Conservation (phyloP, 352 stramenopile genomes). For the Phytophthora pluvialis region DNA sequence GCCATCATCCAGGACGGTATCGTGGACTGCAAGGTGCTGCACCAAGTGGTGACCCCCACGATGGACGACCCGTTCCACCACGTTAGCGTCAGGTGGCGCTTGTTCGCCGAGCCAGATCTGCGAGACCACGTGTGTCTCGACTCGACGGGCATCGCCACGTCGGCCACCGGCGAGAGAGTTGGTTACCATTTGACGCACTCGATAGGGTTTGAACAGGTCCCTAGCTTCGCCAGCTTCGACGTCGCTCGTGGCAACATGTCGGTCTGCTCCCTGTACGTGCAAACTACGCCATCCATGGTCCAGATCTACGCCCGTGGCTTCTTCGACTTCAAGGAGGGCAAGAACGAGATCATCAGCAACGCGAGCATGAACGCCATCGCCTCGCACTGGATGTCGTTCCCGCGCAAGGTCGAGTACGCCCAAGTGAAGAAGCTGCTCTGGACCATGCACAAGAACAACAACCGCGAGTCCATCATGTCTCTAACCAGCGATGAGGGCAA, state of each 20-base stretch:
- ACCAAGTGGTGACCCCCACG: slow-evolving; percentile 11
- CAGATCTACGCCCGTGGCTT: slow-evolving; percentile 36
- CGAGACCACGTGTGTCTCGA: slow-evolving; percentile 60
- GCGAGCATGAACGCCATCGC: slow-evolving; percentile 22
- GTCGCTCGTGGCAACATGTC: slow-evolving; percentile 30
- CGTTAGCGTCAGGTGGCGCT: slow-evolving; percentile 42
- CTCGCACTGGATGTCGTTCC: slow-evolving; percentile 24
- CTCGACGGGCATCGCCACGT: slow-evolving; percentile 36
- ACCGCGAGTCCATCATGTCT: slow-evolving; percentile 22
- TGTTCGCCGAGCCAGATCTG: slow-evolving; percentile 21
- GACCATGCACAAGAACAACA: slow-evolving; percentile 18
- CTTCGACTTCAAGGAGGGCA: slow-evolving; percentile 35
- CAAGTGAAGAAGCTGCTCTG: slow-evolving; percentile 41
- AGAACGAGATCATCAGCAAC: slow-evolving; percentile 25
- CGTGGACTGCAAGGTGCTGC: slow-evolving; percentile 37
- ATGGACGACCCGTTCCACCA: slow-evolving; percentile 44
- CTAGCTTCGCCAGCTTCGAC: slow-evolving; percentile 17
- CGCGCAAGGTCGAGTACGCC: slow-evolving; percentile 30
- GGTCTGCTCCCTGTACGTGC: slow-evolving; percentile 28
- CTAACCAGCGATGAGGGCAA: slow-evolving; percentile 17
- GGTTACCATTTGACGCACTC: slow-evolving; percentile 59
- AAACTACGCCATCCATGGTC: slow-evolving; percentile 7
- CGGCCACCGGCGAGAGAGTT: slow-evolving; percentile 30
- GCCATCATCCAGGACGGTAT: slow-evolving; percentile 43
- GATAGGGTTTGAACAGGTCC: slow-evolving; percentile 24